phyloP scores from a whole-genome alignment of 805 yeast genomes.

The Candida insectalens region DNA sequence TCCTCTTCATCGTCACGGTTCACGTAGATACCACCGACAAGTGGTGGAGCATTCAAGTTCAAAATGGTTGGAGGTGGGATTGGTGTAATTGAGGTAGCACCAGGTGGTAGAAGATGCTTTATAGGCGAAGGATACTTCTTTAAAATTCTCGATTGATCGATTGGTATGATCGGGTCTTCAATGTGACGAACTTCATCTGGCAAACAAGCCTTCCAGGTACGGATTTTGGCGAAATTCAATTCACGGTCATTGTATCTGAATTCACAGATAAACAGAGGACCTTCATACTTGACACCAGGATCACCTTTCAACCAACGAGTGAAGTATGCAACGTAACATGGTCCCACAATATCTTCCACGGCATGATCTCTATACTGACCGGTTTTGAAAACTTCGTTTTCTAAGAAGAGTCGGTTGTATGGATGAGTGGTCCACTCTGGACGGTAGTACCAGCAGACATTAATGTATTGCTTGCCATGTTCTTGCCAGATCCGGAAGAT shows the following conservation, averaged over 20 bases:
- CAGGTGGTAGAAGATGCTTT: conserved; percentile 63
- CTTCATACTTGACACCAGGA: conserved; percentile 70
- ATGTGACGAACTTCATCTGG: conserved; percentile 90
- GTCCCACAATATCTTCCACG: conserved; percentile 81
- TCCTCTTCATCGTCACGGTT: conserved; percentile 69
- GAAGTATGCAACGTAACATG: conserved; percentile 90
- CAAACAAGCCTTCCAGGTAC: conserved; percentile 98
- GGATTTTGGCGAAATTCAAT: conserved; percentile 83
- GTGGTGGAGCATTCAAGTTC: conserved; percentile 84
- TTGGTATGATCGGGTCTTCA: conserved; percentile 72
- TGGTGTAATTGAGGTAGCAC: conserved; percentile 63
- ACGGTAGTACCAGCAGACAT: conserved; percentile 95
- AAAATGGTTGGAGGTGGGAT: conserved; percentile 79
- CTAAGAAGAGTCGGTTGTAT: conserved; percentile 79
- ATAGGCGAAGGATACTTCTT: conserved; percentile 80
- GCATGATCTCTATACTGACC: conserved; percentile 95
- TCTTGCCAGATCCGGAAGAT: conserved; percentile 91
- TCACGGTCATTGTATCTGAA: conserved; percentile 87
- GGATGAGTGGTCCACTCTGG: conserved; percentile 98
- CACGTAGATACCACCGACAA: conserved; percentile 81
- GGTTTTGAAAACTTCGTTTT: conserved; percentile 91
- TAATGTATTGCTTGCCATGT: conserved; percentile 74
- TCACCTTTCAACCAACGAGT: conserved; percentile 94
- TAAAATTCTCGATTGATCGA: conserved; percentile 52
- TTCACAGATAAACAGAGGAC: conserved; percentile 89